Conservation (phyloP, 495 filamentous ascomycete genomes). For the Penicillium ucsense region DNA sequence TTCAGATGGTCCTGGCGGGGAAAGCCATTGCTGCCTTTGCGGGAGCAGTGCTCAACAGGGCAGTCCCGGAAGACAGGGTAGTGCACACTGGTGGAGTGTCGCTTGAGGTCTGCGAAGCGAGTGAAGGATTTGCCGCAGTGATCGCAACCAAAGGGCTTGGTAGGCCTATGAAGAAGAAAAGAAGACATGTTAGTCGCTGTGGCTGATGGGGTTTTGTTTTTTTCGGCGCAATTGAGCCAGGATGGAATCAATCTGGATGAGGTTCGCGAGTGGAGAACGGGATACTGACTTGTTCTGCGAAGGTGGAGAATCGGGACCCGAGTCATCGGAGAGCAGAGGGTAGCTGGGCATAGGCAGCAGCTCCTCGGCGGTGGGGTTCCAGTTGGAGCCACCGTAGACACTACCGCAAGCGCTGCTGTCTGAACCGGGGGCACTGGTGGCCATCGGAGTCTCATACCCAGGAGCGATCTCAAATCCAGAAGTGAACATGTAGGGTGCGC, state of each 20-base stretch:
- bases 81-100: slow-evolving; percentile 45
- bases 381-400: slow-evolving; percentile 9
- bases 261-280: too few relatives aligned
- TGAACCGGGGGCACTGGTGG: slow-evolving; percentile 13
- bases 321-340: slow-evolving; percentile 9
- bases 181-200: background rate
- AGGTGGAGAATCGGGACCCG: slow-evolving; percentile 13
- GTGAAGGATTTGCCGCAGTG: slow-evolving; percentile 41
- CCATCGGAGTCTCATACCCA: slow-evolving; percentile 9
- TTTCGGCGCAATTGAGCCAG: too few relatives aligned
- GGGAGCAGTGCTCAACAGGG: slow-evolving; percentile 69
- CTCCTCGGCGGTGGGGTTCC: slow-evolving; percentile 11
- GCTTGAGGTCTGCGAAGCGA: slow-evolving; percentile 44
- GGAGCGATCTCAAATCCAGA: slow-evolving; percentile 2
- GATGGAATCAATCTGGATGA: too few relatives aligned
- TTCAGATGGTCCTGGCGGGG: slow-evolving; percentile 79
- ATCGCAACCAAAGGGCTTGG: slow-evolving; percentile 33
- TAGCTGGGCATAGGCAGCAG: slow-evolving; percentile 14
- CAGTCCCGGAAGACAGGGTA: slow-evolving; percentile 60
- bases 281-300: slow-evolving; percentile 16
- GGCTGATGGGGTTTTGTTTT: too few relatives aligned
- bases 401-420: slow-evolving; percentile 15
- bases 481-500: slow-evolving; percentile 15
- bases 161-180: slow-evolving; percentile 11
- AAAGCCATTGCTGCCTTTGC: slow-evolving; percentile 68